These are phyloP conservation scores for Oryza nivara DNA, from an alignment of 176 grass and related monocot genomes.

Conservation along the genomic window DNA sequence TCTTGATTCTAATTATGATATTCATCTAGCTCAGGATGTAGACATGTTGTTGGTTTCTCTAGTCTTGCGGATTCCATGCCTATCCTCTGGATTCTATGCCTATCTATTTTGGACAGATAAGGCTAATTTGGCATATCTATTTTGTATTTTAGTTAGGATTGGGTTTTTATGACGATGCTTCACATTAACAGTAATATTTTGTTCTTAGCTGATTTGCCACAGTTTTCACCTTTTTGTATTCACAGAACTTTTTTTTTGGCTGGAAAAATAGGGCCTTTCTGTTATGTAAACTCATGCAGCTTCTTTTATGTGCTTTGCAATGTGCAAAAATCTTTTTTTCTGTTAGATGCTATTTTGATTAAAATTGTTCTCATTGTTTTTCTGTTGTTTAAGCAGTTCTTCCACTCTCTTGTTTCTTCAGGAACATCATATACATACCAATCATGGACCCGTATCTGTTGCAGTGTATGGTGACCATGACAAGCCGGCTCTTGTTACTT, in stretches of 20 bases:
- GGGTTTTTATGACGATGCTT: slow-evolving; percentile 18
- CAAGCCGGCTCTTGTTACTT: slow-evolving; percentile 98
- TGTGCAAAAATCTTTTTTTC: slow-evolving; percentile 1
- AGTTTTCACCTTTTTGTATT: not conserved
- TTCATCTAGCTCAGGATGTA: slow-evolving; percentile 27
- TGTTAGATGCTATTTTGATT: slow-evolving; percentile 19
- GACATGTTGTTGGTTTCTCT: slow-evolving; percentile 37
- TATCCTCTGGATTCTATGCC: slow-evolving; percentile 17
- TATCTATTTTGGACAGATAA: slow-evolving; percentile 38
- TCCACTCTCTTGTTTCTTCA: slow-evolving; percentile 46
- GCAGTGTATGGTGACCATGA: slow-evolving; percentile 89
- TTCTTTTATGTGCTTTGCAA: not conserved
- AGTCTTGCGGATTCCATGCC: slow-evolving; percentile 13
- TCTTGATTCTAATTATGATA: slow-evolving; percentile 23
- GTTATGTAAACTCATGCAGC: not conserved
- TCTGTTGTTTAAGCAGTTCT: not conserved
- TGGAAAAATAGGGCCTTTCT: not conserved
- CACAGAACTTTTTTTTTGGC: not conserved
- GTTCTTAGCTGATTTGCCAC: not conserved
- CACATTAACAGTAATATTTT: not conserved
- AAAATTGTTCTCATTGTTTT: slow-evolving; percentile 4
- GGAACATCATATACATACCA: slow-evolving; percentile 95
- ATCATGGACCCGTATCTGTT: slow-evolving; percentile 86
- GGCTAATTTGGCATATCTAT: slow-evolving; percentile 23
- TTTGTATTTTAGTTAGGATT: slow-evolving; percentile 37